Conservation (phyloP, 1,284 basidiomycete genomes). For the Neolentinus lepideus region DNA sequence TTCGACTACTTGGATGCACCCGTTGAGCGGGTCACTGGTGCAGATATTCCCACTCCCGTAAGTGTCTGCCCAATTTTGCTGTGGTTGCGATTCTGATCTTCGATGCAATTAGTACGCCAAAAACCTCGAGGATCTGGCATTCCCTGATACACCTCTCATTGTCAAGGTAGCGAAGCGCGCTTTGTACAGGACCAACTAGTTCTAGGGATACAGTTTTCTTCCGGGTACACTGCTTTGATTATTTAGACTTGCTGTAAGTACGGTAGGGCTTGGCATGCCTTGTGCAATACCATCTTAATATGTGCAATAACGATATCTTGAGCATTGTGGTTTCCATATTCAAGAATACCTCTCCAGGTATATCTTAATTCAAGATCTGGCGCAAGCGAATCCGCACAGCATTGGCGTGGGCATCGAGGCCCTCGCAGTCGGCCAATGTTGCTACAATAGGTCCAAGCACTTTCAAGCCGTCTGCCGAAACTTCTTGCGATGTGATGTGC, state of each 20-base stretch:
- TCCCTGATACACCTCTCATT: constrained; percentile 86
- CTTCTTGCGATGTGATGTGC: constrained; percentile 94
- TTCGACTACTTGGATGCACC: constrained; percentile 98
- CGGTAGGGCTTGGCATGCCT: constrained; percentile 8
- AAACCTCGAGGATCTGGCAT: constrained; percentile 82
- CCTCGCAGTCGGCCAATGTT: constrained; percentile 91
- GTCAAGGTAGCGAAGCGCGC: constrained; percentile 90
- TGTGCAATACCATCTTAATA: constrained; percentile 1
- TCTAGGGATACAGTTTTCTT: constrained; percentile 13
- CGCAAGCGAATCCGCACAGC: constrained; percentile 69
- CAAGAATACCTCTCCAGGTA: background rate
- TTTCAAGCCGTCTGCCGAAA: constrained; percentile 75
- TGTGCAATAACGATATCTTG: too few relatives aligned
- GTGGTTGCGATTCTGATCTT: background rate
- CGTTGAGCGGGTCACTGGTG: constrained; percentile 96
- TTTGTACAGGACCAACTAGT: constrained; percentile 79
- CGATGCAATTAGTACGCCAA: constrained; percentile 65
- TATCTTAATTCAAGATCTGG: background rate
- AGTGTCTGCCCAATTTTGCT: constrained; percentile 25
- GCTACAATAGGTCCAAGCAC: constrained; percentile 86
- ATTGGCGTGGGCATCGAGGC: constrained; percentile 91
- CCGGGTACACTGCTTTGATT: constrained; percentile 4
- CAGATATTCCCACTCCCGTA: constrained; percentile 94
- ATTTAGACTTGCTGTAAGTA: constrained; percentile 2
- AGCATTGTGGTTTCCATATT: background rate